Evolutionary conservation across 108 stramenopile species (phyloP), one percentile per base, ranked within the genome.

Genomic region (Bacterosira constricta): DNA sequence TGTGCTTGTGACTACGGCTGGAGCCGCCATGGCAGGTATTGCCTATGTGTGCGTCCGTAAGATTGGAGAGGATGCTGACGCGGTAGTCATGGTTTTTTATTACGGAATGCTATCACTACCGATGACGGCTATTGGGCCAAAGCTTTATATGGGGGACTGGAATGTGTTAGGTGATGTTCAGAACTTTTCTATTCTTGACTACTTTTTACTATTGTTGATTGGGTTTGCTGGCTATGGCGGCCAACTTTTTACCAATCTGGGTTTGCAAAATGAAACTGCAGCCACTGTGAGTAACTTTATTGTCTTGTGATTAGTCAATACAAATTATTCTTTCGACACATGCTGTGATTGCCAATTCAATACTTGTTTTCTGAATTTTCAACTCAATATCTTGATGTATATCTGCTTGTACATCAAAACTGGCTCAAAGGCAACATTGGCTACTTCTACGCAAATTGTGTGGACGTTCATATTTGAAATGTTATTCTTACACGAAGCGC

Each of bases 391-490:
- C 20, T 6, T 18, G 8, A 0, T 44, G 21, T 47, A 10, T 6
- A 36, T 47, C 0, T 47, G 41, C 8, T 47, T 10, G 31, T 45
- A 45, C 27, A 20, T 32, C 5, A 0, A 4, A n/a, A 25, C n/a
- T n/a, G n/a, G n/a, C n/a, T 45, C 27, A 55, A 65, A 77, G 75
- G 70, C 71, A 32, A 79, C 78, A 38, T 51, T 79, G 36, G 78
- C 66, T 6, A 79, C 78, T 9, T 57, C 60, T n/a, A 79, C 78
- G 45, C 78, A 79, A 34, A 79, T 79, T 38, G 68, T 69, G 1
- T 79, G 78, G 78, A 79, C 78, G 7, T 79, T 66, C 42, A 47
- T 79, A 21, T 79, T 79, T 67, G 78, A 79, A 34, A 34, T 79
- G 12, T 26, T 64, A 4, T 60, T 79, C 27, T 45, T 79, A 15